phyloP scores from a whole-genome alignment of 2,329 filamentous ascomycete species.

The Curvularia eragrostidis region DNA sequence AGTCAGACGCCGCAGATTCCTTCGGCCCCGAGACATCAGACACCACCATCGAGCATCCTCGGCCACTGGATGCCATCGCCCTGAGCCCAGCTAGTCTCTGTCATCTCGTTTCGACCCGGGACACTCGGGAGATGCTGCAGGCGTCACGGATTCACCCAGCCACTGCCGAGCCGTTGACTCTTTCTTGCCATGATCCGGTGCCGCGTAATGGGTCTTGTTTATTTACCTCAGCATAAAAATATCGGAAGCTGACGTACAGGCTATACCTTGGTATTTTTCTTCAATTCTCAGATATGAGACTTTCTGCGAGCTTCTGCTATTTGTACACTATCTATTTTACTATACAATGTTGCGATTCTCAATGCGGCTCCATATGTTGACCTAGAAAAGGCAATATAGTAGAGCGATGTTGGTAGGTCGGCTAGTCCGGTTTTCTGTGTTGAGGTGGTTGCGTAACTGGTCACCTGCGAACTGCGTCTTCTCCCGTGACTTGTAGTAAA shows the following conservation, averaged over 20 bases:
- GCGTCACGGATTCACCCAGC: slow-evolving; percentile 33
- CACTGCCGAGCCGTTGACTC: slow-evolving; percentile 26
- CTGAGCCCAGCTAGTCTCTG: slow-evolving; percentile 26
- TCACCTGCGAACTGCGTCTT: slow-evolving; percentile 17
- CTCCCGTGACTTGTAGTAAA: slow-evolving; percentile 5
- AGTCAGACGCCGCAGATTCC: slow-evolving; percentile 29
- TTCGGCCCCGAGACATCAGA: slow-evolving; percentile 21
- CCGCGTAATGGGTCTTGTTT: slow-evolving; percentile 24
- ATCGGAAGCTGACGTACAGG: too few relatives aligned
- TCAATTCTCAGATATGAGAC: too few relatives aligned
- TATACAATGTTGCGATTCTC: too few relatives aligned
- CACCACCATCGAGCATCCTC: slow-evolving; percentile 21
- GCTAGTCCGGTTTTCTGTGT: too few relatives aligned
- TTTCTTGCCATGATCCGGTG: slow-evolving; percentile 23
- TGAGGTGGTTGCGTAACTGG: slow-evolving; percentile 11
- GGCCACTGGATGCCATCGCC: slow-evolving; percentile 28
- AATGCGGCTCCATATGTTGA: too few relatives aligned
- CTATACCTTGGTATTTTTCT: too few relatives aligned
- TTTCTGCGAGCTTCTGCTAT: too few relatives aligned
- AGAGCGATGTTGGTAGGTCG: too few relatives aligned
- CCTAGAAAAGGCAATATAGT: too few relatives aligned
- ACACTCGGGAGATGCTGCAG: slow-evolving; percentile 15
- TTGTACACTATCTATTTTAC: too few relatives aligned
- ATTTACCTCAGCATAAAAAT: too few relatives aligned
- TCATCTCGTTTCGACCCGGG: slow-evolving; percentile 38